Base-by-base conservation (phyloP, 805 yeast genomes). In the Pichia pseudocactophila region DNA sequence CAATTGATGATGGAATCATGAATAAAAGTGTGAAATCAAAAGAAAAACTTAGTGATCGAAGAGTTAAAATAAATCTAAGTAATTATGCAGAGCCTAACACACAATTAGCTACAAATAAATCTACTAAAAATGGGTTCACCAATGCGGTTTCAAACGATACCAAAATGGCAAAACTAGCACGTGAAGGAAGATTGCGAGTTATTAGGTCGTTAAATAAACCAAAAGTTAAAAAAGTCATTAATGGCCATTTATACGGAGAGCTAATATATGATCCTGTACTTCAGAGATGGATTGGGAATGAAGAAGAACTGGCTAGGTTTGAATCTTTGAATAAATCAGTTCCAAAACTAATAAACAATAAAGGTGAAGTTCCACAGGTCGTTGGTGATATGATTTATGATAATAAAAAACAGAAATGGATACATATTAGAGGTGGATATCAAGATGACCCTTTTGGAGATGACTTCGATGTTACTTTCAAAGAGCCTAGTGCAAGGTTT, bases 271-370 rank as follows among this genome's bases (percentile, higher is more conserved):
- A 80, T 49, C 70, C 79, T 1, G 58, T 58, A 13, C 63, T 68
- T 37, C 65, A 65, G 49, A 62, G 64, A 36, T 80, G 86, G 87
- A 80, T 74, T 50, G 85, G 85, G 4, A 79, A 80, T 51, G 82
- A 80, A 32, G 69, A 66, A 26, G 83, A 77, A 18, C 57, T 77
- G 37, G 50, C 66, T 28, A 64, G 69, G 33, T 80, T 80, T 54
- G 81, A 79, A 32, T 46, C 53, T 3, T 45, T 55, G 15, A 58
- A 58, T 20, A 65, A 62, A 41, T 73, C 74, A 1, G 40, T 34
- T 11, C 46, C 42, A 9, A 35, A 41, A 31, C 30, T 43, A 19
- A 41, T 39, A 10, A 37, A 34, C 13, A 39, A 37, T 32, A 25
- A 36, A 15, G 25, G 27, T 17, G 30, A 22, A 26, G 33, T 30